Evolutionary conservation across 148 eudicot species (phyloP).

Genomic region (Arbutus unedo): DNA sequence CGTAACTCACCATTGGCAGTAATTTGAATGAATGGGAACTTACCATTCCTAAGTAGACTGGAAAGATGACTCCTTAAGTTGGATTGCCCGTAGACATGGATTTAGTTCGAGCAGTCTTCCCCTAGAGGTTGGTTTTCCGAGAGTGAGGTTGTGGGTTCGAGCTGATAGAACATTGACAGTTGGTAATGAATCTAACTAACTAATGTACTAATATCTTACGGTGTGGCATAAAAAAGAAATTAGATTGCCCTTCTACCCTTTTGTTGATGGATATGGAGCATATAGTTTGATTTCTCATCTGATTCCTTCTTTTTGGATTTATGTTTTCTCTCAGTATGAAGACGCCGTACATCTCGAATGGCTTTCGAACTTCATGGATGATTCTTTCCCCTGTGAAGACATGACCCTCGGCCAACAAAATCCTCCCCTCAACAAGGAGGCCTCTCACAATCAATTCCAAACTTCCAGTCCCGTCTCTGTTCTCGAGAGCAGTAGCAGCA

Average conservation of each 20-base stretch:
- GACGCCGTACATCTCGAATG: constrained; percentile 89
- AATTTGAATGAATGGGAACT: too few relatives aligned
- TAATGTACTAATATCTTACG: neutral
- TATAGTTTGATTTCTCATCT: neutral
- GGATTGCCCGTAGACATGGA: too few relatives aligned
- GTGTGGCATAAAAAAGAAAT: neutral
- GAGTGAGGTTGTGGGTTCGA: neutral
- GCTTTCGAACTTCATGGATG: constrained; percentile 89
- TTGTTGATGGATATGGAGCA: neutral
- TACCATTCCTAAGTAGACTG: too few relatives aligned
- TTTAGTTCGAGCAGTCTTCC: too few relatives aligned
- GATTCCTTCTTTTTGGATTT: neutral
- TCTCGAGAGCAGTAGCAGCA: constrained; percentile 71
- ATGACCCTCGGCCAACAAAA: constrained; percentile 49
- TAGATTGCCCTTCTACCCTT: neutral
- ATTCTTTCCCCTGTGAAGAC: constrained; percentile 74
- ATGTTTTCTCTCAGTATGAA: constrained; percentile 52
- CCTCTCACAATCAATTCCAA: constrained; percentile 19
- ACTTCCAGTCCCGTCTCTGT: constrained; percentile 81
- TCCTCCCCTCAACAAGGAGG: constrained; percentile 23
- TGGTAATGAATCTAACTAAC: too few relatives aligned
- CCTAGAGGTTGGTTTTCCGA: neutral
- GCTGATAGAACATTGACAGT: neutral
- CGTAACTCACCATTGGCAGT: too few relatives aligned
- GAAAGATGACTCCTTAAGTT: too few relatives aligned